These are phyloP conservation scores for Fusarium goolgardi DNA, from an alignment of 2,329 filamentous ascomycete genomes.

Conservation along the genomic window DNA sequence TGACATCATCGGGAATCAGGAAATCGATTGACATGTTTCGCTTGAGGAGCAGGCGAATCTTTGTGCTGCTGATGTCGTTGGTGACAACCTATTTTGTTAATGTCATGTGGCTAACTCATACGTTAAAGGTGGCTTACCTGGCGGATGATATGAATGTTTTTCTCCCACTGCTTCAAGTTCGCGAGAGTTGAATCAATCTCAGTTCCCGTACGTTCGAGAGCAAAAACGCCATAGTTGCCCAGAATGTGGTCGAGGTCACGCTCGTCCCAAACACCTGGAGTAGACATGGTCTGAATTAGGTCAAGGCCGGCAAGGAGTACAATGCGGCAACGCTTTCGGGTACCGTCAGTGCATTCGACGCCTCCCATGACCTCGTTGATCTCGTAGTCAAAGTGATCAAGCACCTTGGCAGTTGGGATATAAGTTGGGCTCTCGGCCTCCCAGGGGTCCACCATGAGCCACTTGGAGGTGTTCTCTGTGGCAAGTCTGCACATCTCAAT, in stretches of 20 bases:
- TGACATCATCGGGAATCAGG: conserved; percentile 74
- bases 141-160: conserved; percentile 88
- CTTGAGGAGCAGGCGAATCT: conserved; percentile 84
- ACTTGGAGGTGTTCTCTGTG: conserved; percentile 76
- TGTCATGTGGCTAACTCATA: conserved; percentile 10
- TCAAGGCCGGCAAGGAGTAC: conserved; percentile 84
- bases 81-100: conserved; percentile 69
- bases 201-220: conserved; percentile 88
- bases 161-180: conserved; percentile 82
- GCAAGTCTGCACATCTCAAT: conserved; percentile 85
- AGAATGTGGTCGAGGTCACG: conserved; percentile 90
- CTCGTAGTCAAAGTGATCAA: conserved; percentile 92
- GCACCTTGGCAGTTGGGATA: conserved; percentile 86
- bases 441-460: conserved; percentile 88
- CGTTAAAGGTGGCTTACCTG: conserved; percentile 43
- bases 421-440: conserved; percentile 86
- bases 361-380: conserved; percentile 84
- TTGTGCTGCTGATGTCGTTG: conserved; percentile 84
- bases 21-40: conserved; percentile 87
- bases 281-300: conserved; percentile 78
- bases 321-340: conserved; percentile 75
- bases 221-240: conserved; percentile 83
- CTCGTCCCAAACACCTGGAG: conserved; percentile 81
- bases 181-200: conserved; percentile 89
- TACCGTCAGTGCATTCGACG: conserved; percentile 74